These are phyloP conservation scores for Colletotrichum sp. DNA, from an alignment of 2,329 filamentous ascomycete species.

Conservation along the genomic window DNA sequence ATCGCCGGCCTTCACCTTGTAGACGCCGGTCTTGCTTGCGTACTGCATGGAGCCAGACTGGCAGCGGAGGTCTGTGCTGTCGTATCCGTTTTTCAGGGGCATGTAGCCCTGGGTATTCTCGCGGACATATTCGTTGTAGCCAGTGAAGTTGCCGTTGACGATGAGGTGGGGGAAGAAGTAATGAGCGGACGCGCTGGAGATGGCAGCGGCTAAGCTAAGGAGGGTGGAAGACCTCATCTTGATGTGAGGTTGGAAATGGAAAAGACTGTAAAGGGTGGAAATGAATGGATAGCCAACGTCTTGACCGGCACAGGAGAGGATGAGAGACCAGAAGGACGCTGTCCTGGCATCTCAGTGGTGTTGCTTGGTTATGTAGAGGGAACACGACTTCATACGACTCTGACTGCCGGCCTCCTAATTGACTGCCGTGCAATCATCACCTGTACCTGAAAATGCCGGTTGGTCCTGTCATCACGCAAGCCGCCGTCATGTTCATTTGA, in stretches of 20 bases:
- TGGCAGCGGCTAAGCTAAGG: not conserved
- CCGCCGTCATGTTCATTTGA: not conserved
- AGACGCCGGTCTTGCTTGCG: not conserved
- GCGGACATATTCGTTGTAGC: not conserved
- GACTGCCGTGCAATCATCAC: not conserved
- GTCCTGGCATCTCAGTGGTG: not conserved
- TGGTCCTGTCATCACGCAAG: not conserved
- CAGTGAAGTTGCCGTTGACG: not conserved
- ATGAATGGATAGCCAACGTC: not conserved
- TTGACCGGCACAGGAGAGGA: not conserved
- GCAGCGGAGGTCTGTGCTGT: not conserved
- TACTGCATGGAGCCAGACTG: not conserved
- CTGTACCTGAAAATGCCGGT: not conserved
- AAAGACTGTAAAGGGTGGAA: not conserved
- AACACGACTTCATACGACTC: not conserved
- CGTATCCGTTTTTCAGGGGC: not conserved
- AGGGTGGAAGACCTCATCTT: not conserved
- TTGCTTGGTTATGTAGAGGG: not conserved
- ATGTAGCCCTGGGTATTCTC: not conserved
- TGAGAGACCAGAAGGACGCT: not conserved
- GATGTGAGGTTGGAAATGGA: not conserved
- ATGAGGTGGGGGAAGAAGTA: conserved; percentile 5
- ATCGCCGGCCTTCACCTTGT: not conserved
- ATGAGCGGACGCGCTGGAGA: not conserved
- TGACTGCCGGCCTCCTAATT: not conserved